These are phyloP conservation scores for Colletotrichum camelliae DNA, from an alignment of 2,329 filamentous ascomycete genomes.

Conservation along the genomic window DNA sequence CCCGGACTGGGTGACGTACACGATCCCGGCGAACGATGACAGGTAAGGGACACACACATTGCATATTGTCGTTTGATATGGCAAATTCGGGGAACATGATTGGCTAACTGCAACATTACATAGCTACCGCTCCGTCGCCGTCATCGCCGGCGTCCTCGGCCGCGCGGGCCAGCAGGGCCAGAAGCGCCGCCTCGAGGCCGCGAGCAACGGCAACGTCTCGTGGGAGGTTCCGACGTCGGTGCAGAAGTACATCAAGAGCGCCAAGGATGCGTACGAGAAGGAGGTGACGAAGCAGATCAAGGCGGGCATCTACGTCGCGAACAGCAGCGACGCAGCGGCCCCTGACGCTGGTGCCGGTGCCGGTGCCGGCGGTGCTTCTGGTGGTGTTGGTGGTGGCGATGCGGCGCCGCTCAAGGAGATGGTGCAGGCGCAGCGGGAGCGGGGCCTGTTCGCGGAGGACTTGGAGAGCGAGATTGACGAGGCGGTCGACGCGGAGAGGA, in stretches of 20 bases:
- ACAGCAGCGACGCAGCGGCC: slow-evolving; percentile 38
- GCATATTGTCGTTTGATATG: no score
- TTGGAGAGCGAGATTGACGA: background rate
- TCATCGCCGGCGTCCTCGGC: slow-evolving; percentile 86
- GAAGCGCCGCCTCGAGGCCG: slow-evolving; percentile 66
- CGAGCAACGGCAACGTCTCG: slow-evolving; percentile 65
- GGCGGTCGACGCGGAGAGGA: background rate
- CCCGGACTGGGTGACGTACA: slow-evolving; percentile 93
- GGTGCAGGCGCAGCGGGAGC: slow-evolving; percentile 11
- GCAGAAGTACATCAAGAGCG: slow-evolving; percentile 40
- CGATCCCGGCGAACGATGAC: slow-evolving; percentile 96
- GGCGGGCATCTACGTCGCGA: slow-evolving; percentile 28
- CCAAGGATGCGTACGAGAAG: slow-evolving; percentile 30
- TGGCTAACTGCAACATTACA: background rate
- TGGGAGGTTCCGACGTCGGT: slow-evolving; percentile 60
- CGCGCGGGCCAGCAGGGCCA: slow-evolving; percentile 83
- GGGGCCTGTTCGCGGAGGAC: background rate
- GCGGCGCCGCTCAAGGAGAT: slow-evolving; percentile 37
- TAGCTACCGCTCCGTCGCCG: slow-evolving; percentile 79
- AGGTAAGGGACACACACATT: slow-evolving; percentile 57
- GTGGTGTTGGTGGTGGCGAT: slow-evolving; percentile 22
- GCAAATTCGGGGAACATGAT: no score
- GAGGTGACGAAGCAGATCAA: slow-evolving; percentile 41
- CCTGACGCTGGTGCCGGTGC: slow-evolving; percentile 30
- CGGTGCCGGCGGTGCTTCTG: slow-evolving; percentile 17